Base-by-base conservation (phyloP, 371 early-diverging fungal genomes). In the Mortierella sp. region DNA sequence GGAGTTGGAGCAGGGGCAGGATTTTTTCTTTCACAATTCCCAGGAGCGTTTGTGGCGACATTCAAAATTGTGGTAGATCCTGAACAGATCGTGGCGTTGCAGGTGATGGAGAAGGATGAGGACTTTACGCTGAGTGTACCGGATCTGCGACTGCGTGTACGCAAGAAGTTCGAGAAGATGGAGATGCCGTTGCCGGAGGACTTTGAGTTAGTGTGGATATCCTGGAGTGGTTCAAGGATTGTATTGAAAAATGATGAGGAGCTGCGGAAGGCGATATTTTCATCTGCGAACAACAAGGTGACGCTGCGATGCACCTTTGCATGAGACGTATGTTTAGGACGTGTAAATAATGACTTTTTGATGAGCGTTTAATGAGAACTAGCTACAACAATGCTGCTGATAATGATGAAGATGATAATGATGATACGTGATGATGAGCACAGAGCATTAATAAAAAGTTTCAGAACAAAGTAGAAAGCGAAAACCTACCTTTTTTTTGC, bases 181-280 rank as follows among this genome's bases (percentile, higher is more conserved):
- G 50, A 52, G 14, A 60, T 57, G 46, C 55, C 50, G 5, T 19
- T 69, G 17, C 57, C 57, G 0, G 57, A 41, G 4, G 51, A 55
- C 6, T 69, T 69, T 46, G 70, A 69, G 53, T 26, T 69, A 41
- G 32, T 62, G 14, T 69, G 70, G 70, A 47, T 23, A 3, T 32
- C 62, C 4, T 56, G 56, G 51, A 11, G 47, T 53, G 66, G 61
- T 5, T 19, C 44, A 3, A 43, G 27, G 2, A 52, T 61, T 17
- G 47, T 62, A 6, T 30, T 69, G 26, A 62, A 69, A 52, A 69
- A 61, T 28, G 70, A 69, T 31, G 70, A 62, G 31, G 62, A 69
- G 47, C 53, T 69, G 28, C 42, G 37, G 15, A 56, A 26, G 15
- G 70, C 62, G 24, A n/a, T 69, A n/a, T 24, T 17, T 14, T 24